Percentiles rank a stretch among this genome's conserved stretches.
These are phyloP conservation scores for Tylopilus plumbeoviolaceoides DNA, from an alignment of 768 basidiomycete genomes.

Conservation along the genomic window DNA sequence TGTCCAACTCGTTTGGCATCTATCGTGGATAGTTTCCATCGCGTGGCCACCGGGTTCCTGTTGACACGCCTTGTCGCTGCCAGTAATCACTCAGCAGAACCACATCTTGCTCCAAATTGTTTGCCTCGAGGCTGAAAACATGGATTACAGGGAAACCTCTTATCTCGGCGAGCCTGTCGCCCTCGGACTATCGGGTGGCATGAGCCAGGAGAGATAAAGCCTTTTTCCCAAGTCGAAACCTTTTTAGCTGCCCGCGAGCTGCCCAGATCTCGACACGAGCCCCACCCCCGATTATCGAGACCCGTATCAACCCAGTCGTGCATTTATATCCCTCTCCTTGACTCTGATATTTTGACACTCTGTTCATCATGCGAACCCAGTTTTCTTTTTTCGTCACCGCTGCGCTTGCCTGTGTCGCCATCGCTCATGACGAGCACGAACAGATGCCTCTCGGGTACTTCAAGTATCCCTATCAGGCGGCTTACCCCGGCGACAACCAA, in stretches of 20 bases:
- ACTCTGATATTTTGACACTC: not conserved
- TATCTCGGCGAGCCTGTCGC: conserved; percentile 3
- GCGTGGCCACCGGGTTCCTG: conserved; percentile 5
- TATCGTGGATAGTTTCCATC: not conserved
- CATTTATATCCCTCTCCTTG: not conserved
- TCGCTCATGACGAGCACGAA: conserved; percentile 39
- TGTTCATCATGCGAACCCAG: conserved; percentile 21
- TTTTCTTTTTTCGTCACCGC: conserved; percentile 24
- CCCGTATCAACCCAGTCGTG: not conserved
- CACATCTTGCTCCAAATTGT: not conserved
- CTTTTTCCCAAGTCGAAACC: conserved; percentile 27
- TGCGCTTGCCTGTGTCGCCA: conserved; percentile 24
- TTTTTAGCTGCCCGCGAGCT: conserved; percentile 12
- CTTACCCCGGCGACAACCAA: conserved; percentile 53
- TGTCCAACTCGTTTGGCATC: not conserved
- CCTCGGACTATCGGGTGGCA: conserved; percentile 10
- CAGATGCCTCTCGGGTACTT: conserved; percentile 68
- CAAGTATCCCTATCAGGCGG: conserved; percentile 59
- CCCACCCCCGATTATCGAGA: not conserved
- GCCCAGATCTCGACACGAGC: not conserved
- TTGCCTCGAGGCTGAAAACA: conserved; percentile 50
- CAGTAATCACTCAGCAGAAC: conserved; percentile 6
- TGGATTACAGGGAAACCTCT: conserved; percentile 1
- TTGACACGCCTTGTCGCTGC: conserved; percentile 6
- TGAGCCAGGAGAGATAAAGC: conserved; percentile 12